These are phyloP conservation scores for Fremontodendron californicum DNA, from an alignment of 345 rosid species.

Conservation along the genomic window DNA sequence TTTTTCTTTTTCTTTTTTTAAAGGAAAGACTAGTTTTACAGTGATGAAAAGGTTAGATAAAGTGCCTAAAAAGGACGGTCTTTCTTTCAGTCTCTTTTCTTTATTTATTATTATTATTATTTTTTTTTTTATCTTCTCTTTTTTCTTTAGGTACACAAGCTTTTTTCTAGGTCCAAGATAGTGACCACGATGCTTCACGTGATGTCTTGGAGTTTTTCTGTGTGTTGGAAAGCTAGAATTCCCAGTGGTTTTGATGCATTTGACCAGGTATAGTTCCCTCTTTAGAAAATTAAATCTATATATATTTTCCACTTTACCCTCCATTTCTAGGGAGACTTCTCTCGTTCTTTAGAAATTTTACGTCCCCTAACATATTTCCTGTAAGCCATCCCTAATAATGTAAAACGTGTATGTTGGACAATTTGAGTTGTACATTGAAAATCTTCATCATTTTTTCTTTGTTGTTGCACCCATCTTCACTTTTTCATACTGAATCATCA, in stretches of 20 bases:
- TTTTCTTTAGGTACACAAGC: slow-evolving; percentile 2
- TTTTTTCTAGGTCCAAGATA: slow-evolving; percentile 23
- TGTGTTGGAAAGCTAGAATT: slow-evolving; percentile 24
- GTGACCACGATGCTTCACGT: slow-evolving; percentile 38
- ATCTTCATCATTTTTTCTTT: slow-evolving; percentile 7
- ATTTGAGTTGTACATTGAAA: slow-evolving; percentile 7
- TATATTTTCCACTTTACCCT: background rate
- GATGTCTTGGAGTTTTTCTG: slow-evolving; percentile 38
- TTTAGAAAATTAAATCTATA: background rate
- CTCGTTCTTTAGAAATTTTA: slow-evolving; percentile 5
- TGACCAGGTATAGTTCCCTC: slow-evolving; percentile 22
- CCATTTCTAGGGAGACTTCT: no score
- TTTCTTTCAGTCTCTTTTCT: background rate
- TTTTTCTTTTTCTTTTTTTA: background rate
- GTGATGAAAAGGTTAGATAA: slow-evolving; percentile 13
- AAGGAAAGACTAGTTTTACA: slow-evolving; percentile 1
- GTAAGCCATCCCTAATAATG: slow-evolving; percentile 5
- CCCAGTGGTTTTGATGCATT: slow-evolving; percentile 24
- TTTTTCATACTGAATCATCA: no score
- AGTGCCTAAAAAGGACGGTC: slow-evolving; percentile 8
- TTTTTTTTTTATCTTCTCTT: background rate
- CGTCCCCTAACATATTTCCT: background rate
- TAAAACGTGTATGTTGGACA: background rate
- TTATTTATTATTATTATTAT: background rate
- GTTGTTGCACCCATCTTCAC: no score